Percentiles rank a stretch among this genome's conserved stretches.
Conservation (phyloP, 2,329 filamentous ascomycete species). For the Coniella vitis region DNA sequence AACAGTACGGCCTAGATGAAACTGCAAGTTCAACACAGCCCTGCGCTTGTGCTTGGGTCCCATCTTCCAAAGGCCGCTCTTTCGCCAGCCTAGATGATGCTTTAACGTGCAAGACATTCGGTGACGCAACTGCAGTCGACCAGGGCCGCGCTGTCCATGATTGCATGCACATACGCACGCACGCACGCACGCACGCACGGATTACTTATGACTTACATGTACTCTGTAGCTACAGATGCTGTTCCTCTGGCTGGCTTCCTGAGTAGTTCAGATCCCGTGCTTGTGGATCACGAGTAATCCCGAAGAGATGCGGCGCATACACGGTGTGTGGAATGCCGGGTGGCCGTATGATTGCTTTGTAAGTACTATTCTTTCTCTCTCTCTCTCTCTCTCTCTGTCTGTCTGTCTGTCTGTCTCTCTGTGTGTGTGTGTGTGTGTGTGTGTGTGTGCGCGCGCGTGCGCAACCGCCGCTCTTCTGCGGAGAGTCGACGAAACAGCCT, state of each 20-base stretch:
- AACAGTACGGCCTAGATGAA: no score
- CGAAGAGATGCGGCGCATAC: background rate
- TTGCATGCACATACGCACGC: background rate
- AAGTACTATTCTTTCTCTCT: constrained; percentile 12
- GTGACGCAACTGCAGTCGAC: background rate
- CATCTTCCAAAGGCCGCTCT: constrained; percentile 5
- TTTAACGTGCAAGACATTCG: constrained; percentile 8
- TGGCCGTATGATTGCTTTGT: constrained; percentile 5
- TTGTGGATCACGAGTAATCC: constrained; percentile 10
- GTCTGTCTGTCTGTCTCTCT: no score
- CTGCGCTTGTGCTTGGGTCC: background rate
- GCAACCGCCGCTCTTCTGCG: background rate
- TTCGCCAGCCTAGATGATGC: background rate
- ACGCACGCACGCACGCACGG: background rate
- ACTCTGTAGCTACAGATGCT: background rate
- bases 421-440: no score
- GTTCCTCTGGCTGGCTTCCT: background rate
- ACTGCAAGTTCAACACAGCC: constrained; percentile 3
- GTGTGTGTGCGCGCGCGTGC: background rate
- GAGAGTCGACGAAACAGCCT: no score
- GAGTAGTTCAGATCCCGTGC: constrained; percentile 6
- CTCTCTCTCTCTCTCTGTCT: no score
- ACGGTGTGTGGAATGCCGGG: background rate
- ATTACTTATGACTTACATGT: background rate
- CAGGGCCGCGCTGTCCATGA: background rate